These are phyloP conservation scores for Bruguiera parviflora DNA, from an alignment of 345 rosid species.

Conservation along the genomic window DNA sequence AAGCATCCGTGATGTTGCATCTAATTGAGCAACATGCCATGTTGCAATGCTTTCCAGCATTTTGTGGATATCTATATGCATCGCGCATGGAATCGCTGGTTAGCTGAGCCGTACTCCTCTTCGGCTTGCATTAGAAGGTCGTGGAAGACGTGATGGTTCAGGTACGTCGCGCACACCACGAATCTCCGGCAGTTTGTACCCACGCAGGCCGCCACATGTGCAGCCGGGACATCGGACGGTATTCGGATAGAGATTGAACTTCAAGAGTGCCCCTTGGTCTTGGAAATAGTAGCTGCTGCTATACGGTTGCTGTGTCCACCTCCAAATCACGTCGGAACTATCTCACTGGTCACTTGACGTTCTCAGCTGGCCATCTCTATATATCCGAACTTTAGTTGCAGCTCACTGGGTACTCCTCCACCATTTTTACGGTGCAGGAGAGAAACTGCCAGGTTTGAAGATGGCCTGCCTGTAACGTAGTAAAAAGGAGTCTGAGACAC, in stretches of 20 bases:
- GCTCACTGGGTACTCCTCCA: neutral
- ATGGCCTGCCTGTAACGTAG: too few relatives aligned
- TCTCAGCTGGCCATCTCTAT: neutral
- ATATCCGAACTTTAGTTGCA: too few relatives aligned
- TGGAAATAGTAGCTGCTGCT: neutral
- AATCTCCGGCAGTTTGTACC: conserved; percentile 63
- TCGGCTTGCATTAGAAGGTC: conserved; percentile 69
- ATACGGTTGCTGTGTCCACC: neutral
- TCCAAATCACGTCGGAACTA: neutral
- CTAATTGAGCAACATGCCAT: too few relatives aligned
- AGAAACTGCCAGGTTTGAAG: too few relatives aligned
- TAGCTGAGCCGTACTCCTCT: conserved; percentile 77
- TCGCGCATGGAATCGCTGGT: conserved; percentile 75
- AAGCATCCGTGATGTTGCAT: too few relatives aligned
- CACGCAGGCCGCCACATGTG: conserved; percentile 82
- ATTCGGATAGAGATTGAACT: conserved; percentile 31
- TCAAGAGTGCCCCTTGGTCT: conserved; percentile 27
- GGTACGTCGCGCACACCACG: conserved; percentile 78
- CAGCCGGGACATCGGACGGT: conserved; percentile 83
- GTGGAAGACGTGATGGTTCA: conserved; percentile 81
- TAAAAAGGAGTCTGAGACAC: too few relatives aligned
- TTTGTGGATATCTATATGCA: neutral
- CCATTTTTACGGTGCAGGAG: too few relatives aligned
- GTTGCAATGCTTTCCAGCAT: too few relatives aligned
- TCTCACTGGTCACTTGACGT: neutral